Evolutionary conservation across 78 protist species (phyloP).

Genomic region (Dictyostelium discoideum): dicty_2.7 NC_007088.5:6810501-6811000

Average conservation of each 20-base stretch:
- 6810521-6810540: slow-evolving; percentile 25
- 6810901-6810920: slow-evolving; percentile 76
- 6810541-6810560: neutral
- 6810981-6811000: slow-evolving; percentile 24
- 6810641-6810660: slow-evolving; percentile 20
- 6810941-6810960: slow-evolving; percentile 68
- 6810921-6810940: slow-evolving; percentile 45
- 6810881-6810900: slow-evolving; percentile 44
- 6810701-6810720: slow-evolving; percentile 32
- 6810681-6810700: slow-evolving; percentile 71
- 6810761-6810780: neutral
- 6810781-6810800: too few species aligned
- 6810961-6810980: slow-evolving; percentile 58
- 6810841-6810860: slow-evolving; percentile 45
- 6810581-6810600: neutral
- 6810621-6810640: neutral
- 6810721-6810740: slow-evolving; percentile 65
- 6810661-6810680: slow-evolving; percentile 43
- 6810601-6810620: neutral
- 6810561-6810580: neutral
- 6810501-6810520: neutral
- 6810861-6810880: slow-evolving; percentile 16
- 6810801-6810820: too few species aligned
- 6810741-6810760: neutral
- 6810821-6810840: neutral